These are phyloP conservation scores for Rubroshorea leprosula DNA, from an alignment of 345 rosid genomes.

Conservation along the genomic window DNA sequence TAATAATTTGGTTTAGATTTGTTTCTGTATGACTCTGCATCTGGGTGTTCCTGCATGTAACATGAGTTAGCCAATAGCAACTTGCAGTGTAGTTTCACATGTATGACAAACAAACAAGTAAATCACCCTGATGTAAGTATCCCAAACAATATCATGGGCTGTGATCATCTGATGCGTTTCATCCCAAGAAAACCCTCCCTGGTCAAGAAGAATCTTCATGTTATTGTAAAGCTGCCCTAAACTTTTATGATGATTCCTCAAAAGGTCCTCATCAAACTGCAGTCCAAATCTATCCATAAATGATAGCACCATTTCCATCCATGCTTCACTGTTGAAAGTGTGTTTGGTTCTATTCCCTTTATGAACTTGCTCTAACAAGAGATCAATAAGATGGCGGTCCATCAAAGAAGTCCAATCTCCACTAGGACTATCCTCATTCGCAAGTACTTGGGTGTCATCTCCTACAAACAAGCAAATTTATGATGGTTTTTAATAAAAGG, in stretches of 20 bases:
- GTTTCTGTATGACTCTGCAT: slow-evolving; percentile 20
- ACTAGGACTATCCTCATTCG: slow-evolving; percentile 20
- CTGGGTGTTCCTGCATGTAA: slow-evolving; percentile 38
- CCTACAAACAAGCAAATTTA: slow-evolving; percentile 19
- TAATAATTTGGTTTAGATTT: slow-evolving; percentile 26
- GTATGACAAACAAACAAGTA: slow-evolving; percentile 1
- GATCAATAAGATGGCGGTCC: slow-evolving; percentile 50
- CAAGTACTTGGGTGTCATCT: slow-evolving; percentile 21
- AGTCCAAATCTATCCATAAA: slow-evolving; percentile 42
- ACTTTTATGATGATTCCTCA: slow-evolving; percentile 28
- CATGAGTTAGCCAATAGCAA: slow-evolving; percentile 18
- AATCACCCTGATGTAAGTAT: slow-evolving; percentile 31
- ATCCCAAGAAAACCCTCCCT: slow-evolving; percentile 37
- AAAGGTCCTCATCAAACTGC: slow-evolving; percentile 26
- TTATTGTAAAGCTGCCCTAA: slow-evolving; percentile 30
- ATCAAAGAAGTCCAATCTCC: slow-evolving; percentile 39
- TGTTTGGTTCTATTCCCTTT: slow-evolving; percentile 24
- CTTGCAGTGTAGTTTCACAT: not conserved
- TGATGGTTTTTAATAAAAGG: not conserved
- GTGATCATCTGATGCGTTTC: slow-evolving; percentile 34
- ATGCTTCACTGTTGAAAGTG: slow-evolving; percentile 25
- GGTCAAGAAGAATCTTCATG: slow-evolving; percentile 30
- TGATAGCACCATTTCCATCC: slow-evolving; percentile 37
- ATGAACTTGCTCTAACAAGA: slow-evolving; percentile 36
- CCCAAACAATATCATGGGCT: slow-evolving; percentile 39